Evolutionary conservation across 106 monocot genomes (phyloP).

Genomic region (Amphibolis antarctica): DNA sequence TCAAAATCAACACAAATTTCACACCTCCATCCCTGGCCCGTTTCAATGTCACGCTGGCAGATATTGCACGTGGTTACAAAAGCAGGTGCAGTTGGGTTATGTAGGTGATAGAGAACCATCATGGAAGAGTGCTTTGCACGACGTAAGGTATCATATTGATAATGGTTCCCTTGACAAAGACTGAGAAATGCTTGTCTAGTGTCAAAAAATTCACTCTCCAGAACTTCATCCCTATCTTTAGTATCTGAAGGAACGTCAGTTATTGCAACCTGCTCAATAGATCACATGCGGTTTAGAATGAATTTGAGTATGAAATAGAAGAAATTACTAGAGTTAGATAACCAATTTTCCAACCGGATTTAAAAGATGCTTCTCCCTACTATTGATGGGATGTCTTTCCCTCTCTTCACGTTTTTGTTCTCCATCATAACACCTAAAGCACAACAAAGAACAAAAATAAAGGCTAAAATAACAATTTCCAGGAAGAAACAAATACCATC

Average conservation of each 20-base stretch:
- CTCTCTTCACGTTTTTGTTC: slow-evolving; percentile 16
- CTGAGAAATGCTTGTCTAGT: slow-evolving; percentile 10
- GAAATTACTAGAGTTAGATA: not conserved
- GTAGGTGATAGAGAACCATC: slow-evolving; percentile 26
- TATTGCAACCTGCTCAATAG: slow-evolving; percentile 12
- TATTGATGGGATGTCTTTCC: slow-evolving; percentile 8
- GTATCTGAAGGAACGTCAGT: slow-evolving; percentile 11
- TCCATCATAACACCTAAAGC: slow-evolving; percentile 12
- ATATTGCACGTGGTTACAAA: not conserved
- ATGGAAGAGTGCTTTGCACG: slow-evolving; percentile 24
- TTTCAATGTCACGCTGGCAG: slow-evolving; percentile 5
- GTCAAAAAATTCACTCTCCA: slow-evolving; percentile 20
- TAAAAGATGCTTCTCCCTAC: slow-evolving; percentile 10
- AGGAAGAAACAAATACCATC: too few species aligned
- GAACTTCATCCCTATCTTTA: slow-evolving; percentile 11
- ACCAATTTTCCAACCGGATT: slow-evolving; percentile 10
- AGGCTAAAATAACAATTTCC: not conserved
- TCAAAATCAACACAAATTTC: slow-evolving; percentile 77
- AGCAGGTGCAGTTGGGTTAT: slow-evolving; percentile 6
- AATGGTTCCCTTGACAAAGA: slow-evolving; percentile 18
- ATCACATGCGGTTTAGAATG: not conserved
- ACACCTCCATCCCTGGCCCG: slow-evolving; percentile 2
- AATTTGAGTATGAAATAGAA: not conserved
- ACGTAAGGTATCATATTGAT: slow-evolving; percentile 21
- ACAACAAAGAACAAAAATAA: not conserved